Conservation (phyloP, 2,329 filamentous ascomycete species). For the Fusarium equiseti region DNA sequence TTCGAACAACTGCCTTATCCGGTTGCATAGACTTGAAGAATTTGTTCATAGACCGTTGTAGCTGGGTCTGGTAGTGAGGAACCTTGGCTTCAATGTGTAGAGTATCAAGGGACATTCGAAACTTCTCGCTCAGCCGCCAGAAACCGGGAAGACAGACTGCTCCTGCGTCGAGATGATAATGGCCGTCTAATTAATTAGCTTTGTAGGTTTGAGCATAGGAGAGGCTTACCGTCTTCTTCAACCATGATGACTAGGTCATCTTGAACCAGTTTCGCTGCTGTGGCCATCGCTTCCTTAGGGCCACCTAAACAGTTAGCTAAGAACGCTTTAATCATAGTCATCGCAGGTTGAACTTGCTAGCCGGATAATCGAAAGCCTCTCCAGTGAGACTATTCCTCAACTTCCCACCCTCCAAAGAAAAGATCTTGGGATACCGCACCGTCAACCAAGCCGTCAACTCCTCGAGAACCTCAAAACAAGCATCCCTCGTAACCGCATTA, state of each 20-base stretch:
- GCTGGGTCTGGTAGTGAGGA: slow-evolving; percentile 31
- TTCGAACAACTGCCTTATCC: slow-evolving; percentile 29
- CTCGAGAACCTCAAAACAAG: slow-evolving; percentile 33
- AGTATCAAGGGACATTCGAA: slow-evolving; percentile 38
- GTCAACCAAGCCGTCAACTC: slow-evolving; percentile 28
- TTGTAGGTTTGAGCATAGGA: accelerated
- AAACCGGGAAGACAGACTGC: slow-evolving; percentile 38
- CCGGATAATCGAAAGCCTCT: slow-evolving; percentile 24
- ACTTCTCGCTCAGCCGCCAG: slow-evolving; percentile 37
- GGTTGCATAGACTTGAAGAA: slow-evolving; percentile 37
- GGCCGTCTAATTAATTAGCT: slow-evolving; percentile 1
- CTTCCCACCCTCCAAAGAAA: neutral
- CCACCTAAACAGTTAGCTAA: slow-evolving; percentile 2
- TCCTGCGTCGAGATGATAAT: slow-evolving; percentile 37
- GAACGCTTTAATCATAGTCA: accelerated
- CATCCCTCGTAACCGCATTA: slow-evolving; percentile 26
- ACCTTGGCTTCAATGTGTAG: slow-evolving; percentile 38
- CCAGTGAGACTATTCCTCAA: slow-evolving; percentile 21
- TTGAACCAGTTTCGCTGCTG: slow-evolving; percentile 32
- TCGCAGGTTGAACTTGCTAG: neutral
- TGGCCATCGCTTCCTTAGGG: slow-evolving; percentile 31
- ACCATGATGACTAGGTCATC: slow-evolving; percentile 38
- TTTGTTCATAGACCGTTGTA: slow-evolving; percentile 37
- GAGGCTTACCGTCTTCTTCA: slow-evolving; percentile 17
- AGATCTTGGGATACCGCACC: slow-evolving; percentile 31